phyloP scores from a whole-genome alignment of 495 filamentous ascomycete genomes.

The Trichoderma orchidacearum region DNA sequence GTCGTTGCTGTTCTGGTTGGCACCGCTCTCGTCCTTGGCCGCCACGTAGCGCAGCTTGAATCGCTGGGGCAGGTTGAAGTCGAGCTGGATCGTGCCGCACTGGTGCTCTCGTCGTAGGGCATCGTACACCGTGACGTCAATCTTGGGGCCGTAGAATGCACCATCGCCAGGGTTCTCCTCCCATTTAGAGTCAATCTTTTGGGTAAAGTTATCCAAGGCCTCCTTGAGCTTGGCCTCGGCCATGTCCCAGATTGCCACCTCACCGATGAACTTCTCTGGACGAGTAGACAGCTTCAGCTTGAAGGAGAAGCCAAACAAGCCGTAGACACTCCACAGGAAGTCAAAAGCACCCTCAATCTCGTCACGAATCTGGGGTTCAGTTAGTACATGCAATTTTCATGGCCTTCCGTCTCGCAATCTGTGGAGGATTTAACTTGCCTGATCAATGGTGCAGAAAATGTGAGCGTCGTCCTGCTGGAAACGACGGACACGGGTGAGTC shows the following conservation, averaged over 20 bases:
- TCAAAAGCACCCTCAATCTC: constrained; percentile 85
- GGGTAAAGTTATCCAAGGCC: constrained; percentile 64
- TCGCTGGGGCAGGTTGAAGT: constrained; percentile 78
- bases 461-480: constrained; percentile 96
- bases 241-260: constrained; percentile 73
- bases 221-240: constrained; percentile 68
- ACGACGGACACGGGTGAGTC: constrained; percentile 78
- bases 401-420: background rate
- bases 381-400: constrained; percentile 8
- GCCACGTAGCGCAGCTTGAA: constrained; percentile 22
- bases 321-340: constrained; percentile 73
- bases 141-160: constrained; percentile 91
- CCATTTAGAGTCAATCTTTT: constrained; percentile 55
- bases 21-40: constrained; percentile 9
- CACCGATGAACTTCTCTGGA: constrained; percentile 82
- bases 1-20: constrained; percentile 17
- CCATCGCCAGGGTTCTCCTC: constrained; percentile 85
- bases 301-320: constrained; percentile 87
- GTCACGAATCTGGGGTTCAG: constrained; percentile 46
- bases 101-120: constrained; percentile 51
- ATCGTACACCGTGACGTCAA: constrained; percentile 84
- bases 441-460: constrained; percentile 72
- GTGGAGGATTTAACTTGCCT: constrained; percentile 40
- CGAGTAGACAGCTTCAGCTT: constrained; percentile 90
- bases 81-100: constrained; percentile 94